These are phyloP conservation scores for Endogone sp. DNA, from an alignment of 192 early-diverging fungal genomes.

Conservation along the genomic window DNA sequence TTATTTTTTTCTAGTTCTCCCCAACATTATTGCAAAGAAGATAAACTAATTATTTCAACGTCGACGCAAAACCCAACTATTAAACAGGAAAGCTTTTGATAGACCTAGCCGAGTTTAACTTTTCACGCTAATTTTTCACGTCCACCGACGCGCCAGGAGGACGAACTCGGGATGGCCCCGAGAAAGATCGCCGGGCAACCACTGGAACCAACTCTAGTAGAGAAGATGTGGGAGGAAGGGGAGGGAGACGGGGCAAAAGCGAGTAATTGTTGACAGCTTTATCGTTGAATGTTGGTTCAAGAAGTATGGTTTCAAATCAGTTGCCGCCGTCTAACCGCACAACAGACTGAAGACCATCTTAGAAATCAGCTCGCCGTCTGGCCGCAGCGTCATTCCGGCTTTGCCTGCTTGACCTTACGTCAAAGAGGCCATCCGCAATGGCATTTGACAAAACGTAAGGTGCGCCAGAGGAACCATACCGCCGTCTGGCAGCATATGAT, in stretches of 20 bases:
- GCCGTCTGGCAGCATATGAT: slow-evolving; percentile 11
- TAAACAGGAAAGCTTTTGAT: not conserved
- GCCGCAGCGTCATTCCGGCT: slow-evolving; percentile 7
- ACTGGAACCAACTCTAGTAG: not conserved
- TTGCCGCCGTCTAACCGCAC: slow-evolving; percentile 4
- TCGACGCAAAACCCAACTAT: not conserved
- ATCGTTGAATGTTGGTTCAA: not conserved
- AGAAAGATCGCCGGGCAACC: not conserved
- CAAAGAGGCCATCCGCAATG: slow-evolving; percentile 11
- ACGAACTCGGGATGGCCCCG: not conserved
- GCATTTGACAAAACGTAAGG: slow-evolving; percentile 10
- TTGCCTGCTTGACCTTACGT: slow-evolving; percentile 6
- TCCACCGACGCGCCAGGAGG: not conserved
- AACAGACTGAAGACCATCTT: slow-evolving; percentile 11
- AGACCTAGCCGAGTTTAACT: not conserved
- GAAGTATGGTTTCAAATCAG: not conserved
- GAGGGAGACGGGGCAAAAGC: not conserved
- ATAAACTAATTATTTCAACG: not conserved
- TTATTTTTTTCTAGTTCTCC: no score
- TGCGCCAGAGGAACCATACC: slow-evolving; percentile 12
- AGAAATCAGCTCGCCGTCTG: slow-evolving; percentile 1
- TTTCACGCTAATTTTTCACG: not conserved
- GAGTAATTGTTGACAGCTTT: not conserved
- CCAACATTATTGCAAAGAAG: not conserved
- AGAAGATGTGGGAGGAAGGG: not conserved